phyloP scores from a whole-genome alignment of 192 early-diverging fungal genomes.

The Coemansia sp. region DNA sequence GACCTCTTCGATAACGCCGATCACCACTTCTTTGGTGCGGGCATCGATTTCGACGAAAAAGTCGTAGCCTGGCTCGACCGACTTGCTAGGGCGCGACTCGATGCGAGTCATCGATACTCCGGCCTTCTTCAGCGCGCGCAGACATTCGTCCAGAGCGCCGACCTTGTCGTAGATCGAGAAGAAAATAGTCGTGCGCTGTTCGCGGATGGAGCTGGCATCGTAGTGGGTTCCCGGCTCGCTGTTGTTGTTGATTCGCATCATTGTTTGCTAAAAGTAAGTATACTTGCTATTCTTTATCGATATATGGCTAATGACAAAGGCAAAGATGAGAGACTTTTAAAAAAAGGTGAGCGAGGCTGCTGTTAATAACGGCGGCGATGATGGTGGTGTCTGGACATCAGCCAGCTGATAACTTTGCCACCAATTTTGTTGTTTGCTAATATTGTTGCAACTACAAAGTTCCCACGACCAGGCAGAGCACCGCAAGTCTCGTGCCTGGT shows the following conservation, averaged over 20 bases:
- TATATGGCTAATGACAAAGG: not conserved
- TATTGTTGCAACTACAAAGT: not conserved
- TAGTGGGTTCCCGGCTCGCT: slow-evolving; percentile 24
- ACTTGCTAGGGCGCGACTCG: slow-evolving; percentile 87
- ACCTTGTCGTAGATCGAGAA: slow-evolving; percentile 84
- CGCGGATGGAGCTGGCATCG: slow-evolving; percentile 22
- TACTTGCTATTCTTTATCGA: not conserved
- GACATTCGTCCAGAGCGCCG: slow-evolving; percentile 81
- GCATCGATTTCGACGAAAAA: slow-evolving; percentile 92
- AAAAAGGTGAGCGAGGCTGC: not conserved
- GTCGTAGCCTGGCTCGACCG: slow-evolving; percentile 79
- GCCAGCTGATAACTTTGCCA: not conserved
- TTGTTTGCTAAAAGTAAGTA: not conserved
- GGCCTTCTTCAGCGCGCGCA: slow-evolving; percentile 65
- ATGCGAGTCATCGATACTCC: slow-evolving; percentile 89
- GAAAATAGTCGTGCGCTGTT: slow-evolving; percentile 59
- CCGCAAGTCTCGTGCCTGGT: no score
- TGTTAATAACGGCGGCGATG: not conserved
- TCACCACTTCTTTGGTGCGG: slow-evolving; percentile 57
- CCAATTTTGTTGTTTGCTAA: no score
- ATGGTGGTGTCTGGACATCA: not conserved
- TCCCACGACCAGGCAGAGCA: not conserved
- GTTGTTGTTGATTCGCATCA: slow-evolving; percentile 27
- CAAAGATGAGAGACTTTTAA: not conserved
- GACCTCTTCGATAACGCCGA: slow-evolving; percentile 60